Base-by-base conservation (phyloP, 2,329 filamentous ascomycete genomes). In the Lasiodiplodia hormozganensis region DNA sequence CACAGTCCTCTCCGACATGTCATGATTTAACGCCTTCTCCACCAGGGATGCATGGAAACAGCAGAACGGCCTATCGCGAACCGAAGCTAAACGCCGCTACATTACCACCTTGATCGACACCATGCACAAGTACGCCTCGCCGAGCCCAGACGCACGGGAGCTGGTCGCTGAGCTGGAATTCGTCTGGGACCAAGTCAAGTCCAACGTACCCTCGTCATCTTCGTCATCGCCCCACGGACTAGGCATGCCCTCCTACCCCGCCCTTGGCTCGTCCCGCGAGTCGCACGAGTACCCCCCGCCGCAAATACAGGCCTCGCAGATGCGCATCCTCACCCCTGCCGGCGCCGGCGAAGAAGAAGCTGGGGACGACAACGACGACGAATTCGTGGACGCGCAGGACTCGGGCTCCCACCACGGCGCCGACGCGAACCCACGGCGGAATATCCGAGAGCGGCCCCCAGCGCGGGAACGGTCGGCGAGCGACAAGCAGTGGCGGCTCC, bases 171-270 rank as follows among this genome's bases (percentile, higher is more conserved):
- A 99, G 80, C 88, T 99, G n/a, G 96, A 99, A 81, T 99, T 98
- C 75, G 95, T 99, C 49, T 99, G 96, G 96, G 94, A 97, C 74
- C 96, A 98, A 79, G 95, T 99, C 74, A 97, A 96, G 80, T 91
- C 91, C 73, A 97, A 95, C 74, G 88, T 85, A 10, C 80, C 88
- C 12, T 88, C 90, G 21, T 89, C 90, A 0, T 79, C 47, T 82
- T 89, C 49, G 78, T 86, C 74, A 5, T 80, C 74, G 21, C 77
- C 80, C 21, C 80, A 78, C 49, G 77, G 80, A 18, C 73, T 81
- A 34, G 75, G 81, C 21, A 77, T 78, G 62, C 72, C 70, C 18
- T 72, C 70, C 12, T 76, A 77, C 67, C 73, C 72, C 49, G 71
- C 73, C 31, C 68, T 76, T 51, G 85, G 86, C 12, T 88, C 85